Conservation (phyloP, 371 early-diverging fungal genomes). For the Umbelopsis sp. region DNA sequence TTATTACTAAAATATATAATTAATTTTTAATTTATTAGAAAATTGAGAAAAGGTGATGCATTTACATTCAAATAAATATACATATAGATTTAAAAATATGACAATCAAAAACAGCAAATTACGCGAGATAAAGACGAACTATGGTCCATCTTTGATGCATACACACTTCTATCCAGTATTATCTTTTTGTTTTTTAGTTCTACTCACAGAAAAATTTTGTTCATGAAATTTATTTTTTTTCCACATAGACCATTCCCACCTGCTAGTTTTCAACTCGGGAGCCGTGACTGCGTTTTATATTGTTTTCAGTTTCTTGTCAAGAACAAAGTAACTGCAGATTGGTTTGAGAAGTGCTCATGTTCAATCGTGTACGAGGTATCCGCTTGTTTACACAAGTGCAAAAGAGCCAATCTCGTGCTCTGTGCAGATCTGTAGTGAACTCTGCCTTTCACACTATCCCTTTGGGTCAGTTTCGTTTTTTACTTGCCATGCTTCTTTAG, state of each 20-base stretch:
- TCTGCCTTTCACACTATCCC: neutral
- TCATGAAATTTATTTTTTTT: too few relatives aligned
- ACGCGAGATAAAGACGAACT: too few relatives aligned
- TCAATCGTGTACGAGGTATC: slow-evolving; percentile 4
- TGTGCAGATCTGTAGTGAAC: neutral
- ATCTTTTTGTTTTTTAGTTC: too few relatives aligned
- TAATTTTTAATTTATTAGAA: neutral
- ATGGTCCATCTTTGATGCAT: too few relatives aligned
- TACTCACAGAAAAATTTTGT: too few relatives aligned
- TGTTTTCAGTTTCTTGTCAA: neutral
- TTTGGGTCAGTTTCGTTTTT: neutral
- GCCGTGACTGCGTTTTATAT: neutral
- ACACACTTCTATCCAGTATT: too few relatives aligned
- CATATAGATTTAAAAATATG: neutral
- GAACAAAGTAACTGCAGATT: too few relatives aligned
- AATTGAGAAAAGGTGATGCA: neutral
- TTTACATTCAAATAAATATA: neutral
- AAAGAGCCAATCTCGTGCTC: neutral
- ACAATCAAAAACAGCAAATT: too few relatives aligned
- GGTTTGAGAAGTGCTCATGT: slow-evolving; percentile 12
- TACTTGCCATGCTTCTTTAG: too few relatives aligned
- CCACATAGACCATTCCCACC: too few relatives aligned
- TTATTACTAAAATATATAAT: neutral
- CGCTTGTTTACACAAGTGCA: neutral
- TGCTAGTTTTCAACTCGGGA: too few relatives aligned